These are phyloP conservation scores for Patellaria atrata DNA, from an alignment of 495 filamentous ascomycete genomes.

Conservation along the genomic window DNA sequence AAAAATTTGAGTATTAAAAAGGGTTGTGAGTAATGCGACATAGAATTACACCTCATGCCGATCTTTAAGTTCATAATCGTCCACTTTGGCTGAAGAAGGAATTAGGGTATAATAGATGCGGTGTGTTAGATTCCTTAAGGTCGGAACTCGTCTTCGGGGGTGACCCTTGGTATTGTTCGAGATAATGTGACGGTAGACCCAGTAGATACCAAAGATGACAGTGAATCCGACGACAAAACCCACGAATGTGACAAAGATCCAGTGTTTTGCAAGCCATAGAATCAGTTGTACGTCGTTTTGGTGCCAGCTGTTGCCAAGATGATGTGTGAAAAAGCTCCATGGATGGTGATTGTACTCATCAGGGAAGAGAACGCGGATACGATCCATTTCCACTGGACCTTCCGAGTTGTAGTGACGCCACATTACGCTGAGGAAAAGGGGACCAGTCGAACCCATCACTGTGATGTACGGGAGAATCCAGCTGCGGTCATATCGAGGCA, in stretches of 20 bases:
- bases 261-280: slow-evolving; percentile 65
- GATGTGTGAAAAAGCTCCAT: slow-evolving; percentile 69
- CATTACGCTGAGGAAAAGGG: slow-evolving; percentile 68
- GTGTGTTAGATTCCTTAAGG: slow-evolving; percentile 12
- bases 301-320: slow-evolving; percentile 66
- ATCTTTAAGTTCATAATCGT: slow-evolving; percentile 22
- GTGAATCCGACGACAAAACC: slow-evolving; percentile 47
- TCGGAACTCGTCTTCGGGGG: too few species aligned
- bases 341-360: slow-evolving; percentile 54
- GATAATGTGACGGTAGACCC: slow-evolving; percentile 19
- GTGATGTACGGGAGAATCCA: slow-evolving; percentile 79
- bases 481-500: slow-evolving; percentile 56
- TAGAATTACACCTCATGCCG: slow-evolving; percentile 25
- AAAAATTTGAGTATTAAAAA: too few species aligned
- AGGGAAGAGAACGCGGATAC: slow-evolving; percentile 38
- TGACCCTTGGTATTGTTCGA: slow-evolving; percentile 6
- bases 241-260: slow-evolving; percentile 52
- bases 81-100: slow-evolving; percentile 19
- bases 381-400: slow-evolving; percentile 18
- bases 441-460: slow-evolving; percentile 78
- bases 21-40: too few species aligned
- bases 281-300: slow-evolving; percentile 57
- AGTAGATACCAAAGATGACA: slow-evolving; percentile 44
- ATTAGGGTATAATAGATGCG: slow-evolving; percentile 10
- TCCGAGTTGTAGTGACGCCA: slow-evolving; percentile 37